These are phyloP conservation scores for Aspergillus asperescens DNA, from an alignment of 495 filamentous ascomycete genomes.

Conservation along the genomic window DNA sequence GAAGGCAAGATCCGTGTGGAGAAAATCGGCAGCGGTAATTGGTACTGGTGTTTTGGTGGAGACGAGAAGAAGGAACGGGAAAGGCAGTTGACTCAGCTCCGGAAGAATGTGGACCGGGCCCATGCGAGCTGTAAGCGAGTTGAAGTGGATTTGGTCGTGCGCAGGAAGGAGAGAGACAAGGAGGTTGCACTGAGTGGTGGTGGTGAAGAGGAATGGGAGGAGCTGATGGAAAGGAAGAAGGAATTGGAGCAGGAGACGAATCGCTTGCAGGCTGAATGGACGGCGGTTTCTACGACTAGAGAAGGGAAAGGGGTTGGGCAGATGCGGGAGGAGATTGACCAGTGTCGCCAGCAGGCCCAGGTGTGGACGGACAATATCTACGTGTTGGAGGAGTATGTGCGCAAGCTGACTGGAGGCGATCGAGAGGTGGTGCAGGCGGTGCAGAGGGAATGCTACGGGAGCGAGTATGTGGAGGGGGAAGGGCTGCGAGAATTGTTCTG, in stretches of 20 bases:
- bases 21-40: conserved; percentile 77
- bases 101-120: conserved; percentile 51
- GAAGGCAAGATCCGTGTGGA: conserved; percentile 65
- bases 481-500: conserved; percentile 47
- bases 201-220: conserved; percentile 21
- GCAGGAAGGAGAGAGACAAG: conserved; percentile 14
- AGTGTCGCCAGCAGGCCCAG: conserved; percentile 43
- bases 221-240: conserved; percentile 23
- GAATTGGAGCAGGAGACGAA: conserved; percentile 25
- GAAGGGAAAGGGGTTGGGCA: conserved; percentile 47
- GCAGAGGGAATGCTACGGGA: conserved; percentile 54
- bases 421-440: conserved; percentile 46
- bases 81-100: conserved; percentile 41
- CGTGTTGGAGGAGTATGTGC: conserved; percentile 56
- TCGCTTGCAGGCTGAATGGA: conserved; percentile 21
- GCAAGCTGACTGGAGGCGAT: conserved; percentile 47
- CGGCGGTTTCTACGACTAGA: conserved; percentile 31
- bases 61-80: conserved; percentile 56
- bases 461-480: conserved; percentile 59
- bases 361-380: conserved; percentile 62
- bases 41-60: conserved; percentile 71
- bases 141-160: conserved; percentile 20
- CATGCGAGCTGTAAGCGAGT: conserved; percentile 23
- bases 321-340: conserved; percentile 45
- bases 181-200: background rate